Conservation (phyloP, 257 asterid genomes). For the Ilex aquifolium region DNA sequence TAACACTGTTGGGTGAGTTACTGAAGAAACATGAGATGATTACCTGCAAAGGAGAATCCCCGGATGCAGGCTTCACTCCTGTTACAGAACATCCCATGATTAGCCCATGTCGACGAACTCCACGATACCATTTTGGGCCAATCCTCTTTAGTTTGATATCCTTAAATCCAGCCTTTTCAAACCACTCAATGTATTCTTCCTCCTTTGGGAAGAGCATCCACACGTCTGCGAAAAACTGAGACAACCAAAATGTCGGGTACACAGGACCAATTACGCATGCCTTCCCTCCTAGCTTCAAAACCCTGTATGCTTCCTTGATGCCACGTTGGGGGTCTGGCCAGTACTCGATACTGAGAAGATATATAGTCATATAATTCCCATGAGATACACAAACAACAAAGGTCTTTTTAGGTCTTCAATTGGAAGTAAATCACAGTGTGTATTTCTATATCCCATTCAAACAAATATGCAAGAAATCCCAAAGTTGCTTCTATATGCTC, state of each 20-base stretch:
- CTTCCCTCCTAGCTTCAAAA: conserved; percentile 76
- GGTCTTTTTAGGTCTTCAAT: conserved; percentile 1
- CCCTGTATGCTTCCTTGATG: conserved; percentile 89
- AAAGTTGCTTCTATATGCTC: too few species aligned
- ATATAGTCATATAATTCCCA: conserved; percentile 11
- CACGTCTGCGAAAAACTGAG: conserved; percentile 87
- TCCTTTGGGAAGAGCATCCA: conserved; percentile 99
- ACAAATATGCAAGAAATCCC: too few species aligned
- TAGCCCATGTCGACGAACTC: conserved; percentile 91
- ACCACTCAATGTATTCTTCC: conserved; percentile 97
- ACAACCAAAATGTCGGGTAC: conserved; percentile 82
- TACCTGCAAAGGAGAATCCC: conserved; percentile 95
- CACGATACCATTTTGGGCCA: conserved; percentile 98
- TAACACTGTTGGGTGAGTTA: not conserved
- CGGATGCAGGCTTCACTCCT: conserved; percentile 76
- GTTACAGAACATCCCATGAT: conserved; percentile 99
- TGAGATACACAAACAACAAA: conserved; percentile 1
- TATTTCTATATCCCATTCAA: too few species aligned
- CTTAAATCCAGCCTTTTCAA: conserved; percentile 80
- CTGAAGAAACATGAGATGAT: not conserved
- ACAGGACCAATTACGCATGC: conserved; percentile 96
- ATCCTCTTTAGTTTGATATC: conserved; percentile 86
- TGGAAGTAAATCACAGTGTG: too few species aligned
- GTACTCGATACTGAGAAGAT: conserved; percentile 70
- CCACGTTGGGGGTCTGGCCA: conserved; percentile 99